Evolutionary conservation across 306 rosid genomes (phyloP), one percentile per base, ranked within the genome.

Genomic region (Trifolium subterraneum): DNA sequence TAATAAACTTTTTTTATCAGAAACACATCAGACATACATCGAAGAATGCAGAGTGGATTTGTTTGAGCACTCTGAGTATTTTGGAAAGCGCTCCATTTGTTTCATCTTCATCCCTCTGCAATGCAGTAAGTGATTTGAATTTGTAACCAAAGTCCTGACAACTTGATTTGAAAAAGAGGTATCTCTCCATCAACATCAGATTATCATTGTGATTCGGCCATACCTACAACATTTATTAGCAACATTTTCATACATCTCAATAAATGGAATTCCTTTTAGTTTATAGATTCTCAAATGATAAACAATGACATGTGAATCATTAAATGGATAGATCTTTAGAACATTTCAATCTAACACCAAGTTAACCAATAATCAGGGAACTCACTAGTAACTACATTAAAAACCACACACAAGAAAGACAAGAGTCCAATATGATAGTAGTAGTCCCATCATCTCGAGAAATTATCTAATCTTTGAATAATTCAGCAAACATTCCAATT

Each of bases 81-180:
- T 79, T 87, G 36, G 91, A 81, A 25, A 94, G 95, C 14, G 97
- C 90, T 71, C 95, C 98, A 36, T 90, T 91, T 15, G 77, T 19
- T 72, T 90, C 98, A 74, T 76, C 68, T 79, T 94, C 98, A 71
- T 94, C 97, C 61, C 55, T 88, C 79, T 78, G 86, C 83, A 79
- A 54, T 82, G 84, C 90, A 12, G 95, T 80, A 42, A 90, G 92
- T 29, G 98, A 89, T 75, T 87, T 78, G 61, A 93, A 91, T 44
- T 66, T 56, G 75, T 82, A 86, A 25, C 92, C 93, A 71, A 83
- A 94, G 60, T 90, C 93, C 18, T 65, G 83, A 70, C 93, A 87
- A 82, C 98, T 94, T 20, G 98, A 91, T 52, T 86, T 75, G 51
- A 94, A 94, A 76, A 87, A 94, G 82, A 88, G 96, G 73, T 91